These are phyloP conservation scores for Colletotrichum melonis DNA, from an alignment of 2,329 filamentous ascomycete species.

Conservation along the genomic window DNA sequence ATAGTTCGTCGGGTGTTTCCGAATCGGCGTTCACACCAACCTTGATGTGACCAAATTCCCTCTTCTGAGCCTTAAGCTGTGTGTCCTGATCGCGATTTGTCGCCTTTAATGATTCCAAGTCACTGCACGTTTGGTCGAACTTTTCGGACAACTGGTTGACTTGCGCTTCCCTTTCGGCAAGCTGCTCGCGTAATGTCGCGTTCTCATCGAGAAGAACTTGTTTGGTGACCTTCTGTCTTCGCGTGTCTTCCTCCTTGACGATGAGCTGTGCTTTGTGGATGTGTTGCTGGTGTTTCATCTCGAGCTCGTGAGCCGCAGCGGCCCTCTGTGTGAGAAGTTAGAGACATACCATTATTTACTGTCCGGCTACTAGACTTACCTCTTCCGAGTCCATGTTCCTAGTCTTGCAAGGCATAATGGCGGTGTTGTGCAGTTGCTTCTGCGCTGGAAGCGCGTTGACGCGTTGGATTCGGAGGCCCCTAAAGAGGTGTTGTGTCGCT, in stretches of 20 bases:
- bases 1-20: background rate
- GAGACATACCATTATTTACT: background rate
- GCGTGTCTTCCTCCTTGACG: conserved; percentile 78
- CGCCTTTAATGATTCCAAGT: conserved; percentile 57
- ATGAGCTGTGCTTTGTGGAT: conserved; percentile 75
- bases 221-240: conserved; percentile 75
- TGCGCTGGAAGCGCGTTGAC: conserved; percentile 24
- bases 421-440: conserved; percentile 11
- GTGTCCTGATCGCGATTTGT: conserved; percentile 58
- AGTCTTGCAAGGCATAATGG: conserved; percentile 32
- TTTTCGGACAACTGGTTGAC: conserved; percentile 60
- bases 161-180: conserved; percentile 69
- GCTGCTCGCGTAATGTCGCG: conserved; percentile 71
- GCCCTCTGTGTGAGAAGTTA: conserved; percentile 50
- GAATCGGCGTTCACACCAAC: conserved; percentile 45
- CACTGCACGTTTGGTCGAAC: conserved; percentile 51
- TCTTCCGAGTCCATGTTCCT: conserved; percentile 34
- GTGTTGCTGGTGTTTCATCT: conserved; percentile 76
- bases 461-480: background rate
- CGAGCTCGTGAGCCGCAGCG: conserved; percentile 66
- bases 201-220: conserved; percentile 82
- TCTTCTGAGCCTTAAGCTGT: conserved; percentile 59
- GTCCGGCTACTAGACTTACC: conserved; percentile 8
- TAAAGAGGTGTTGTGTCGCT: background rate
- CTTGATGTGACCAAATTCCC: conserved; percentile 60